Evolutionary conservation across 1,284 basidiomycete species (phyloP).

Genomic region (Puccinia novopanici): DNA sequence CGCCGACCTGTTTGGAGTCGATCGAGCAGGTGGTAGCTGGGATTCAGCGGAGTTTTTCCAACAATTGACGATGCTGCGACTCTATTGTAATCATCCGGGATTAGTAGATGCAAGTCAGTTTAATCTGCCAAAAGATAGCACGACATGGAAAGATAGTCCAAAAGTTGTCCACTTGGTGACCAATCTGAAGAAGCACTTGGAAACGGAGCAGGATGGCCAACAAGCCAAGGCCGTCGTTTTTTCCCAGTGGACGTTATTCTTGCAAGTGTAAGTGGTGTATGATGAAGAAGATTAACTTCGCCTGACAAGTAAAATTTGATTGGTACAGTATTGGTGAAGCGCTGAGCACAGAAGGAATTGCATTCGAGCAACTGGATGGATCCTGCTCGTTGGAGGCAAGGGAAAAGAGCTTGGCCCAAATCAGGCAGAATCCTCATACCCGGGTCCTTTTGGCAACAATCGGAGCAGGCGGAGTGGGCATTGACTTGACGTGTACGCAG

Average conservation of each 20-base stretch:
- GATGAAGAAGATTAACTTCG: background rate
- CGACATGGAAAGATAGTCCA: constrained; percentile 7
- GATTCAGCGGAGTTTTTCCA: constrained; percentile 24
- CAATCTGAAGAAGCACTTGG: constrained; percentile 15
- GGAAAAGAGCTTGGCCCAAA: background rate
- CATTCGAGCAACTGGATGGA: background rate
- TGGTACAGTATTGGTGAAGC: background rate
- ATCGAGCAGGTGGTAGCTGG: too few species aligned
- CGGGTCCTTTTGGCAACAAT: constrained; percentile 16
- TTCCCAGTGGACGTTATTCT: background rate
- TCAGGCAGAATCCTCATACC: background rate
- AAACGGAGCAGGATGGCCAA: background rate
- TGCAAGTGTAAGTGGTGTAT: too few species aligned
- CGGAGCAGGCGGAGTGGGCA: constrained; percentile 24
- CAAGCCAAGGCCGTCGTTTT: background rate
- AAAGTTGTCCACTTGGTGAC: too few species aligned
- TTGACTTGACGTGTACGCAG: too few species aligned
- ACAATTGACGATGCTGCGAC: background rate
- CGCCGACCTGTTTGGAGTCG: too few species aligned
- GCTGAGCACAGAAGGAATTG: background rate
- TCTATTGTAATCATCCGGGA: constrained; percentile 10
- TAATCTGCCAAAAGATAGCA: background rate
- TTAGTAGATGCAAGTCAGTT: too few species aligned
- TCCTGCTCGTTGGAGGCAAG: background rate
- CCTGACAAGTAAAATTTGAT: background rate